phyloP scores from a whole-genome alignment of 164 flowering plant species.

The Saururus chinensis region DNA sequence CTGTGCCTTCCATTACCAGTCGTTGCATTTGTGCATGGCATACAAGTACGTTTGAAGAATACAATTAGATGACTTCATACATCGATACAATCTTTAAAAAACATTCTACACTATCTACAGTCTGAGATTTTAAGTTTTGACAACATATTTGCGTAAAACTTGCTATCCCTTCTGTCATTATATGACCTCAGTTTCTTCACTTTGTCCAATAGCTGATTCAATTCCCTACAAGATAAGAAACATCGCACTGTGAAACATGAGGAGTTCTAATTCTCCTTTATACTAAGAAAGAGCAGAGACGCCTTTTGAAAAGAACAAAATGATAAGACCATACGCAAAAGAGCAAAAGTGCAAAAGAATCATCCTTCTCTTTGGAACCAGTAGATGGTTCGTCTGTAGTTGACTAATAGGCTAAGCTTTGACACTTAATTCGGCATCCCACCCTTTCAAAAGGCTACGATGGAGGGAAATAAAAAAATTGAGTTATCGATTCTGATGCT shows the following conservation, averaged over 20 bases:
- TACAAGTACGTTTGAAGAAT: background rate
- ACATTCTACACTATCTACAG: background rate
- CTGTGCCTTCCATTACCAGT: background rate
- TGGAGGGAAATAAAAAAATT: background rate
- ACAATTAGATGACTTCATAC: background rate
- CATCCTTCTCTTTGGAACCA: background rate
- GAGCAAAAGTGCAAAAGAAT: background rate
- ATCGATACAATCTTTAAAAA: background rate
- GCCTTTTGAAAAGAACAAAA: background rate
- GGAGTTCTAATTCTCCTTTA: background rate
- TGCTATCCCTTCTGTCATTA: background rate
- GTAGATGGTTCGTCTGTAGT: no score
- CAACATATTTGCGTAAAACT: background rate
- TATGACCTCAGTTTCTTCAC: background rate
- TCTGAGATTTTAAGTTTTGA: background rate
- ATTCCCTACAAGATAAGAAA: slow-evolving; percentile 9
- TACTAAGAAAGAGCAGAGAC: background rate
- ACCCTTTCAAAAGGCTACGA: background rate
- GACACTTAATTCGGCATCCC: background rate
- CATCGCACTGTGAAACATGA: background rate
- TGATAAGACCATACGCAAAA: background rate
- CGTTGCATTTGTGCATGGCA: background rate
- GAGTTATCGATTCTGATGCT: background rate
- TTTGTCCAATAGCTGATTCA: background rate
- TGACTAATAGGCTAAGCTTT: background rate